phyloP scores from a whole-genome alignment of 1,284 basidiomycete species.

The Cutaneotrichosporon sp. region DNA sequence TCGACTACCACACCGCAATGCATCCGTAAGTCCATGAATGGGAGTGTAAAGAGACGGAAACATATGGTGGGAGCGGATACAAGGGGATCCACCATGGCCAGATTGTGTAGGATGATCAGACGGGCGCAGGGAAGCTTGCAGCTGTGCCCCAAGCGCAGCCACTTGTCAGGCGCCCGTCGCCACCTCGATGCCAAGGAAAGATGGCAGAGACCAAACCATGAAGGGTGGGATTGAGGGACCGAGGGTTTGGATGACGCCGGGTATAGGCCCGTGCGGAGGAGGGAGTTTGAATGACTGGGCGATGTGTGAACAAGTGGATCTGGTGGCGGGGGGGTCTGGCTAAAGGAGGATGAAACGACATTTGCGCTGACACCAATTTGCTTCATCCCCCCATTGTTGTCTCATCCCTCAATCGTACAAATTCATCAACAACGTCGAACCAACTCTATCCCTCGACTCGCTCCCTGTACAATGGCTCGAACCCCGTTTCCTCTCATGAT shows the following conservation, averaged over 20 bases:
- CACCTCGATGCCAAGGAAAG: no score
- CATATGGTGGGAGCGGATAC: background rate
- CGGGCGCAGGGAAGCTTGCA: no score
- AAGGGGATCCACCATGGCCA: no score
- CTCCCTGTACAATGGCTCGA: slow-evolving; percentile 4
- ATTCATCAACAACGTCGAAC: background rate
- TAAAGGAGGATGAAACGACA: background rate
- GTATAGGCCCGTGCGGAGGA: background rate
- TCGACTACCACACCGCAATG: slow-evolving; percentile 28
- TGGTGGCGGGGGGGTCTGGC: background rate
- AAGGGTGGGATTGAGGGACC: no score
- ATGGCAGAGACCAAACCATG: no score
- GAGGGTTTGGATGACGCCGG: background rate
- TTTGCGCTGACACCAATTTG: background rate
- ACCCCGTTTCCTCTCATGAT: background rate
- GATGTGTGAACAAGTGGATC: background rate
- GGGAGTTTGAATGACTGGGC: background rate
- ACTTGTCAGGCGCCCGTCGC: no score
- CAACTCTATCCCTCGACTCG: background rate
- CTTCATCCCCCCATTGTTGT: background rate
- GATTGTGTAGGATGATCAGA: no score
- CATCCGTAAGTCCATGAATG: slow-evolving; percentile 22
- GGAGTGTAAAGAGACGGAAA: background rate
- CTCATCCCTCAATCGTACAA: background rate
- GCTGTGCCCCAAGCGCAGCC: no score